Percentiles rank a stretch among this genome's conserved stretches.
Evolutionary conservation across 139 green algal genomes (phyloP).

Genomic region (Chlamydomonas asymmetrica): DNA sequence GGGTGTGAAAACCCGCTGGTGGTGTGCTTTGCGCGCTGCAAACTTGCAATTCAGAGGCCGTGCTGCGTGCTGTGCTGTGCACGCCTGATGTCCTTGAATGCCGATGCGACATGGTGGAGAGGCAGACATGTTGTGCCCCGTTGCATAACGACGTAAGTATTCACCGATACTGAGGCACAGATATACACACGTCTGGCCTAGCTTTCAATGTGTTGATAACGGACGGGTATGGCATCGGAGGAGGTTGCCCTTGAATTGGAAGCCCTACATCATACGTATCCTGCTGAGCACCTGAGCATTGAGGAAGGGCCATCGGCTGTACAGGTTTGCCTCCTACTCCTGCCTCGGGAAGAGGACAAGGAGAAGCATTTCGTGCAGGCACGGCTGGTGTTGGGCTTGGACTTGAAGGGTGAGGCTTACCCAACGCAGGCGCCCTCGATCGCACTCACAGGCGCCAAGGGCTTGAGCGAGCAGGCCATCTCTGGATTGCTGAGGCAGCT

Average conservation of each 20-base stretch:
- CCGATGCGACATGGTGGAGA: no score
- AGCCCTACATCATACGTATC: neutral
- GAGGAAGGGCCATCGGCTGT: neutral
- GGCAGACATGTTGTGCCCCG: no score
- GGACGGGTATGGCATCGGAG: neutral
- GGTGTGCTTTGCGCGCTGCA: no score
- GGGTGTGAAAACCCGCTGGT: no score
- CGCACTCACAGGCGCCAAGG: neutral
- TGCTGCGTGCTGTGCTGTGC: no score
- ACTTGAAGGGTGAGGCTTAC: neutral
- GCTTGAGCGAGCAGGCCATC: conserved; percentile 3
- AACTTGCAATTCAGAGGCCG: no score
- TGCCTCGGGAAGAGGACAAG: neutral
- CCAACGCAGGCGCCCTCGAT: neutral
- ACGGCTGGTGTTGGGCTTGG: neutral
- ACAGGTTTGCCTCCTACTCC: neutral
- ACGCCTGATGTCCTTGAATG: no score
- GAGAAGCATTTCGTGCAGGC: neutral
- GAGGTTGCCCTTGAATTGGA: neutral
- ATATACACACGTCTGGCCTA: no score
- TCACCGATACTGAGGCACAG: no score
- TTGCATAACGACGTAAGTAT: no score
- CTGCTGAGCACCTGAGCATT: neutral
- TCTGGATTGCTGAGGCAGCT: neutral
- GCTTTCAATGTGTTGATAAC: no score